Percentiles rank a stretch among this genome's conserved stretches.
Evolutionary conservation across 371 early-diverging fungal species (phyloP).

Genomic region (Furculomyces boomerangus): DNA sequence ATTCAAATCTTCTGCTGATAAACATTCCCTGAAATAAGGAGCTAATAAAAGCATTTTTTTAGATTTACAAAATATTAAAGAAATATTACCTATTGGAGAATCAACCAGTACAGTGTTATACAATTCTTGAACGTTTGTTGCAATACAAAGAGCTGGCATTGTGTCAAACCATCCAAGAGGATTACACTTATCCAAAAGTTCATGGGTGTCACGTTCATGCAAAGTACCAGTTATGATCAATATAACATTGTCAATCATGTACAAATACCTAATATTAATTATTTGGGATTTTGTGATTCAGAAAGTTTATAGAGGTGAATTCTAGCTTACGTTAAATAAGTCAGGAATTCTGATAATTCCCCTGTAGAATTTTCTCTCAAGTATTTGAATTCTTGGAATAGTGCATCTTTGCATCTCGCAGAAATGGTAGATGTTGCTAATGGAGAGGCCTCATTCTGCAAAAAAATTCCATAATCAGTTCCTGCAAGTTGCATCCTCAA

Average conservation of each 20-base stretch:
- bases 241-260: conserved; percentile 98
- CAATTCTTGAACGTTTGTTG: conserved; percentile 86
- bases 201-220: conserved; percentile 87
- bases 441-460: conserved; percentile 92
- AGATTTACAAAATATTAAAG: not conserved
- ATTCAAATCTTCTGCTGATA: conserved; percentile 91
- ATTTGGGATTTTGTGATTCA: not conserved
- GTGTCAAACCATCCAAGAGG: conserved; percentile 92
- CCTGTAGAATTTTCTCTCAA: conserved; percentile 67
- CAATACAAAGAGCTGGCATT: conserved; percentile 94
- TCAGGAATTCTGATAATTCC: conserved; percentile 75
- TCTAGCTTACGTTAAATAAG: conserved; percentile 79
- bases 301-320: not conserved
- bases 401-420: conserved; percentile 68
- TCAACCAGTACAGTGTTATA: conserved; percentile 93
- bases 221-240: conserved; percentile 93
- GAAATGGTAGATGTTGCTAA: conserved; percentile 82
- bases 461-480: conserved; percentile 86
- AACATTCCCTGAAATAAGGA: conserved; percentile 90
- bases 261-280: conserved; percentile 52
- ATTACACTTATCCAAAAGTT: conserved; percentile 87
- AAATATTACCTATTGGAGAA: conserved; percentile 39
- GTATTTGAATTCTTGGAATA: conserved; percentile 86
- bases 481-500: conserved; percentile 80
- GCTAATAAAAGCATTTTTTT: conserved; percentile 39